Evolutionary conservation across 2,329 filamentous ascomycete genomes (phyloP), one percentile per base, ranked within the genome.

Genomic region (Pezicula neosporulosa): DNA sequence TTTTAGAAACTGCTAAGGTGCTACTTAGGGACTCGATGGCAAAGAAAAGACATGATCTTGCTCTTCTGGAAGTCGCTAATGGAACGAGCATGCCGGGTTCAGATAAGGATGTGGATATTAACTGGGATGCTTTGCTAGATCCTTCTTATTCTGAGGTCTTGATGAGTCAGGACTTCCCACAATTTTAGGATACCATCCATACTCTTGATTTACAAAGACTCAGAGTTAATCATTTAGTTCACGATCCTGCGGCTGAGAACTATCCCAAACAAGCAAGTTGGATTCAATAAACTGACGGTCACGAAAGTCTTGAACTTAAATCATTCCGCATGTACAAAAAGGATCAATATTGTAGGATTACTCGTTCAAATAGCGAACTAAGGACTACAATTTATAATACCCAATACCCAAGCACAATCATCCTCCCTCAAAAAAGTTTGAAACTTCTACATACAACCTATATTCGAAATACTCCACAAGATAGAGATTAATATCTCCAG

Each of bases 21-120:
- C 50, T 65, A 5, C 47, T 65, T 21, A 47, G 57, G n/a, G 60
- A 63, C 35, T 57, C 58, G 24, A 49, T 56, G 43, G 56, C 57
- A 16, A 64, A 65, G 55, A 66, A 64, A 50, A 56, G 50, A 33
- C 52, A 53, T 13, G 62, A 63, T 16, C 47, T 63, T 6, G 50
- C 46, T 1, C 41, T 59, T 35, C 49, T 65, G 6, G 62, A 63
- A 18, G 47, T 47, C 16, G 56, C 54, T 3, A 45, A 39, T 4
- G 38, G 44, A 1, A 27, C 33, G 15, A 30, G 13, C 24, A 18
- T 45, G 30, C 47, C 28, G 2, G 24, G 21, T 12, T 45, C 27
- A 2, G 48, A 56, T 18, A 19, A 46, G 45, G 37, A 46, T n/a
- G 28, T 38, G 9, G 52, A 55, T 38, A 53, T 60, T 21, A 52